These are phyloP conservation scores for Forsythia suspensa DNA, from an alignment of 257 asterid species.

Conservation along the genomic window DNA sequence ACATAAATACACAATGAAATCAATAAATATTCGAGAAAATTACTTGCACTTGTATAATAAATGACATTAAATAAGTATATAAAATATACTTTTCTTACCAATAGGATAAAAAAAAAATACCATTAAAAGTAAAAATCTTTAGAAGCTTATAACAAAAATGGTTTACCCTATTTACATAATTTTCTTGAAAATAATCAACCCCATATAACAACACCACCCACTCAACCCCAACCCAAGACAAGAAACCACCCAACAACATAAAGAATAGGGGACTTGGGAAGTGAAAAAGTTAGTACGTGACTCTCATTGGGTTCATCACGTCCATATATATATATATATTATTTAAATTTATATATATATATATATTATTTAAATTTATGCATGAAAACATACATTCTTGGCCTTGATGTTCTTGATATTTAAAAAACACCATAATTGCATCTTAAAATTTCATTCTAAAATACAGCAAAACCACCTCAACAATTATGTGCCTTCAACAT, in stretches of 20 bases:
- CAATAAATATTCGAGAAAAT: too few relatives aligned
- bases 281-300: conserved; percentile 5
- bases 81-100: too few relatives aligned
- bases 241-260: neutral
- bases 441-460: neutral
- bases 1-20: too few relatives aligned
- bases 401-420: neutral
- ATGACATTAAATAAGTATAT: too few relatives aligned
- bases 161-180: neutral
- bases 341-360: neutral
- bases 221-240: neutral
- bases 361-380: neutral
- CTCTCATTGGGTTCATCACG: neutral
- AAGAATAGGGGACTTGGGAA: neutral
- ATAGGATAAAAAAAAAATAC: too few relatives aligned
- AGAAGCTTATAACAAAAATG: neutral
- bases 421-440: neutral
- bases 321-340: neutral
- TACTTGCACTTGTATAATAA: too few relatives aligned
- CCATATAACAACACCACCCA: neutral
- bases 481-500: neutral
- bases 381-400: neutral
- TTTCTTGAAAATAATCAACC: neutral
- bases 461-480: neutral
- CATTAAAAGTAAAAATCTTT: too few relatives aligned